A percentile compares a stretch with the other conserved stretches of the same genome.
These are phyloP conservation scores for Catunica adiposa DNA, from an alignment of 2,329 filamentous ascomycete genomes.

Conservation along the genomic window DNA sequence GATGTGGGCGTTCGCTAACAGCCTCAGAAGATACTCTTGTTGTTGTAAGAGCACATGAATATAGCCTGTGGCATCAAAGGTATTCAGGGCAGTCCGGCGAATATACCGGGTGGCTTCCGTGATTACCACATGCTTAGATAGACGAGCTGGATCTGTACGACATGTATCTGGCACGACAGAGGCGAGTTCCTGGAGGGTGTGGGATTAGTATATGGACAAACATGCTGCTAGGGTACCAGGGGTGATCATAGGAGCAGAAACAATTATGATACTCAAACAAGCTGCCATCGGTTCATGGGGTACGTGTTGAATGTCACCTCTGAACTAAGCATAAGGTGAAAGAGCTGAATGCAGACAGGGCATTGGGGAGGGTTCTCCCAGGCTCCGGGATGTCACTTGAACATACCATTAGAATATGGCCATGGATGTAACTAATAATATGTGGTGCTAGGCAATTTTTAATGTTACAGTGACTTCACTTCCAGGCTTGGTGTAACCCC, in stretches of 20 bases:
- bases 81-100: constrained; percentile 17
- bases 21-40: constrained; percentile 17
- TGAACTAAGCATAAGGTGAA: background rate
- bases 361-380: too few species aligned
- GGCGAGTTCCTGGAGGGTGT: constrained; percentile 21
- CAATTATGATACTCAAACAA: too few species aligned
- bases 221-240: too few species aligned
- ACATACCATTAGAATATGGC: too few species aligned
- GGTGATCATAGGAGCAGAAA: too few species aligned
- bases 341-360: too few species aligned
- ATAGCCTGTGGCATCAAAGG: constrained; percentile 14
- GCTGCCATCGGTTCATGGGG: too few species aligned
- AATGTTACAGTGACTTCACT: background rate
- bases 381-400: too few species aligned
- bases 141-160: constrained; percentile 22
- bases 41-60: constrained; percentile 17
- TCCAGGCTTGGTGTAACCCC: background rate
- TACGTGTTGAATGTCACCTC: too few species aligned
- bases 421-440: background rate
- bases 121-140: constrained; percentile 26
- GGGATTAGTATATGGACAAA: background rate
- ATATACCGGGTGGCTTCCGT: constrained; percentile 18
- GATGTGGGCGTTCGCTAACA: too few species aligned
- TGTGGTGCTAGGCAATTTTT: too few species aligned
- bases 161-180: constrained; percentile 21